These are phyloP conservation scores for Capsicum baccatum DNA, from an alignment of 257 asterid genomes.

Conservation along the genomic window DNA sequence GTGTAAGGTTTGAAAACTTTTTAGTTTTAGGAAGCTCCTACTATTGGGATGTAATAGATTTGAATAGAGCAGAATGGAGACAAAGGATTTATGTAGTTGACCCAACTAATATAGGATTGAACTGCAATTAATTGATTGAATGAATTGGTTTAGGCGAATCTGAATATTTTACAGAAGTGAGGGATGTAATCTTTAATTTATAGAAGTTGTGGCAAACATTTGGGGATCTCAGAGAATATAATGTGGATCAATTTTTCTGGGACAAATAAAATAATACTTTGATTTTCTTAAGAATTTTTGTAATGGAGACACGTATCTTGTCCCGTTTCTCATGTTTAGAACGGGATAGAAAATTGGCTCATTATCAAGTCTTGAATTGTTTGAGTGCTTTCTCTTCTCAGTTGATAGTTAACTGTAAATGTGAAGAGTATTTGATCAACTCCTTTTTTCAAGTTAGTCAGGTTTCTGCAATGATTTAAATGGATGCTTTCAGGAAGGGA, in stretches of 20 bases:
- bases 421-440: not conserved
- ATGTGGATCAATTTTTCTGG: not conserved
- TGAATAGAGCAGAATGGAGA: not conserved
- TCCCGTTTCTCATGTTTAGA: not conserved
- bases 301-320: not conserved
- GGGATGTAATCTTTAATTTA: not conserved
- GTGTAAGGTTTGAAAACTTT: not conserved
- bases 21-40: not conserved
- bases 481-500: not conserved
- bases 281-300: not conserved
- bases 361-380: not conserved
- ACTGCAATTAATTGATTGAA: not conserved
- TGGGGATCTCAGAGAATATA: not conserved
- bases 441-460: not conserved
- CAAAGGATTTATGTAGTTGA: not conserved
- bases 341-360: not conserved
- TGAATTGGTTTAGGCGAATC: no score
- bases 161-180: no score
- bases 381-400: not conserved
- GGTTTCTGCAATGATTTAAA: not conserved
- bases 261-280: not conserved
- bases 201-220: not conserved
- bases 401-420: not conserved
- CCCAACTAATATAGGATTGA: not conserved
- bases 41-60: not conserved